Evolutionary conservation across 2,329 filamentous ascomycete species (phyloP).

Genomic region (Pyricularia grisea): DNA sequence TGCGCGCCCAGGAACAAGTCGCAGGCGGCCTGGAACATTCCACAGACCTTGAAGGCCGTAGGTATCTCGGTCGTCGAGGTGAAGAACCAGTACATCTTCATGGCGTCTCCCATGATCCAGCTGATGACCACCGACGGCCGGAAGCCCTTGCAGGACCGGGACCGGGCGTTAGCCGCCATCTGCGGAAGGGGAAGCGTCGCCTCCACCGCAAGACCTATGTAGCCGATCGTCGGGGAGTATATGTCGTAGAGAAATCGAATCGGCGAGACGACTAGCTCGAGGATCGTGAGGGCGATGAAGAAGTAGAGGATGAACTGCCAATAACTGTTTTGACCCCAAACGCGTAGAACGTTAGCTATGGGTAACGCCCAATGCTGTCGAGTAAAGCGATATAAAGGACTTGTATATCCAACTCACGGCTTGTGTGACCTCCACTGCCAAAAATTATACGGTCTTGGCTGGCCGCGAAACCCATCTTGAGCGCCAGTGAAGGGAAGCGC

Average conservation of each 20-base stretch:
- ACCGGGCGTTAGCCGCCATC: slow-evolving; percentile 59
- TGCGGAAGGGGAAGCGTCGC: slow-evolving; percentile 76
- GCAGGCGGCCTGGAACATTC: slow-evolving; percentile 70
- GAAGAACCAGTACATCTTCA: slow-evolving; percentile 87
- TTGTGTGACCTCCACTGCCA: slow-evolving; percentile 72
- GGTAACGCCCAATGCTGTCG: background rate
- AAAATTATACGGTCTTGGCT: slow-evolving; percentile 61
- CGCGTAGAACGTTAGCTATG: slow-evolving; percentile 16
- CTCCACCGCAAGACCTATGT: slow-evolving; percentile 68
- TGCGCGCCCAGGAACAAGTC: slow-evolving; percentile 67
- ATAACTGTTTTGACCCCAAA: slow-evolving; percentile 40
- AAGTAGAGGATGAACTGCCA: slow-evolving; percentile 71
- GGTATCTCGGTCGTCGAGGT: slow-evolving; percentile 62
- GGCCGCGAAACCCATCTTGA: slow-evolving; percentile 28
- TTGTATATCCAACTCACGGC: slow-evolving; percentile 34
- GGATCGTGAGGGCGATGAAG: slow-evolving; percentile 45
- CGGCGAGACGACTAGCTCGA: slow-evolving; percentile 59
- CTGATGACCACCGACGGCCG: slow-evolving; percentile 64
- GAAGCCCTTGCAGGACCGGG: slow-evolving; percentile 67
- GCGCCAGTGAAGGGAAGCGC: slow-evolving; percentile 52
- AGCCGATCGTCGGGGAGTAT: slow-evolving; percentile 62
- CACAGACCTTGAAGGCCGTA: slow-evolving; percentile 72
- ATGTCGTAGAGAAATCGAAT: slow-evolving; percentile 46
- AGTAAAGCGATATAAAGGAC: background rate
- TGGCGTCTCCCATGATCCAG: slow-evolving; percentile 71